phyloP scores from a whole-genome alignment of 768 basidiomycete genomes.

The Macrolepiota albuminosa region DNA sequence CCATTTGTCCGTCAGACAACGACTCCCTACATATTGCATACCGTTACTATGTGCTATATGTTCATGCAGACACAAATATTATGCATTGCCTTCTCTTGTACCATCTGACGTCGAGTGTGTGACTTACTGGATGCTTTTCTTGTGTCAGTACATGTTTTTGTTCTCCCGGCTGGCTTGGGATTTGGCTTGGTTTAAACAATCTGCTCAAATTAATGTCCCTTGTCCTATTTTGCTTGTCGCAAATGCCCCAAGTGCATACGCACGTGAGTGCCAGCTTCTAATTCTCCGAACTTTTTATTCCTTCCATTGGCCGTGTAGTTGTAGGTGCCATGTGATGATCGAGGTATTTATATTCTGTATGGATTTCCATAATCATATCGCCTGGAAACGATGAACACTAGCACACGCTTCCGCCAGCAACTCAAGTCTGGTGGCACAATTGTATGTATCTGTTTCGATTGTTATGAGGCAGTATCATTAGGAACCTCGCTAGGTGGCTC shows the following conservation, averaged over 20 bases:
- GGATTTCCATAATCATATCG: neutral
- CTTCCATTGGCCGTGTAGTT: no score
- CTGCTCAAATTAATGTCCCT: neutral
- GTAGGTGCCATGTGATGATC: neutral
- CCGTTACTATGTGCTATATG: constrained; percentile 15
- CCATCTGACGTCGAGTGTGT: neutral
- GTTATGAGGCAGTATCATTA: neutral
- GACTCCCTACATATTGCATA: constrained; percentile 12
- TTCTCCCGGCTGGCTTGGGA: neutral
- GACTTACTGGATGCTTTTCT: neutral
- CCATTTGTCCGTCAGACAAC: neutral
- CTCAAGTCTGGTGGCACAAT: constrained; percentile 4
- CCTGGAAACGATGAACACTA: constrained; percentile 4
- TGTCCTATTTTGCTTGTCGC: neutral
- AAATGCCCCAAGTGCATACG: neutral
- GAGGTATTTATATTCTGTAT: neutral
- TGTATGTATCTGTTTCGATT: neutral
- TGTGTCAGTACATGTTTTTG: neutral
- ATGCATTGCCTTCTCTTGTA: constrained; percentile 11
- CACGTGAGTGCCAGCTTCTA: neutral
- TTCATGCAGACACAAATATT: constrained; percentile 16
- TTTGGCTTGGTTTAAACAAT: neutral
- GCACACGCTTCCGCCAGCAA: constrained; percentile 11
- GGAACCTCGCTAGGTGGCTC: constrained; percentile 7
- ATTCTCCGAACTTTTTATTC: neutral